phyloP scores from a whole-genome alignment of 176 grass and related monocot genomes.

The Themeda triandra region DNA sequence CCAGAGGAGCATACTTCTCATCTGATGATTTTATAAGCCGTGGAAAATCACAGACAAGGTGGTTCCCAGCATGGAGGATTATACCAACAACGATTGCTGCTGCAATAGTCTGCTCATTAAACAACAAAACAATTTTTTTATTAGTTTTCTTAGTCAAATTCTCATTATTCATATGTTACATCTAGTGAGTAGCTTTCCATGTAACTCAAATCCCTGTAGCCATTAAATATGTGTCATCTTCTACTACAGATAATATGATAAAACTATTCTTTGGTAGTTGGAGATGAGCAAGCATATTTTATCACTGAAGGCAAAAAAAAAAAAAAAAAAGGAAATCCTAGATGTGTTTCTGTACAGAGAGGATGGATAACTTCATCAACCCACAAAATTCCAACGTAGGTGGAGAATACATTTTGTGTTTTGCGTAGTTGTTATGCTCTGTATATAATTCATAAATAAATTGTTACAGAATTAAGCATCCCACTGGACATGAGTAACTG shows the following conservation, averaged over 20 bases:
- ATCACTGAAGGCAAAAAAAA: not conserved
- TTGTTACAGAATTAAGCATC: not conserved
- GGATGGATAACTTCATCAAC: not conserved
- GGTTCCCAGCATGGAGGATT: conserved; percentile 94
- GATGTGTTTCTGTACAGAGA: not conserved
- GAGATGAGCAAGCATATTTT: not conserved
- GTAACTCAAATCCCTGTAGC: not conserved
- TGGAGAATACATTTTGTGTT: not conserved
- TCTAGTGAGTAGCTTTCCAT: not conserved
- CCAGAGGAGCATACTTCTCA: conserved; percentile 61
- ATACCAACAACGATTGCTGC: conserved; percentile 86
- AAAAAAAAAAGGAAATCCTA: not conserved
- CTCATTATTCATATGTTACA: not conserved
- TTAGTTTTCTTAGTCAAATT: conserved; percentile 5
- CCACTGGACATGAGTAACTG: not conserved
- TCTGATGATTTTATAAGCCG: conserved; percentile 60
- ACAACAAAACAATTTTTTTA: not conserved
- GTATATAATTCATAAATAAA: not conserved
- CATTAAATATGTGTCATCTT: not conserved
- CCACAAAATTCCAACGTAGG: not conserved
- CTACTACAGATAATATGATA: not conserved
- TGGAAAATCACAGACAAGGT: conserved; percentile 91
- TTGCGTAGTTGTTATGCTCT: not conserved
- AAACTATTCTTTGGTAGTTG: not conserved
- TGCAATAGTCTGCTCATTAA: conserved; percentile 74